Conservation (phyloP, 2,329 filamentous ascomycete genomes). For the Cordyceps tenuipes region DNA sequence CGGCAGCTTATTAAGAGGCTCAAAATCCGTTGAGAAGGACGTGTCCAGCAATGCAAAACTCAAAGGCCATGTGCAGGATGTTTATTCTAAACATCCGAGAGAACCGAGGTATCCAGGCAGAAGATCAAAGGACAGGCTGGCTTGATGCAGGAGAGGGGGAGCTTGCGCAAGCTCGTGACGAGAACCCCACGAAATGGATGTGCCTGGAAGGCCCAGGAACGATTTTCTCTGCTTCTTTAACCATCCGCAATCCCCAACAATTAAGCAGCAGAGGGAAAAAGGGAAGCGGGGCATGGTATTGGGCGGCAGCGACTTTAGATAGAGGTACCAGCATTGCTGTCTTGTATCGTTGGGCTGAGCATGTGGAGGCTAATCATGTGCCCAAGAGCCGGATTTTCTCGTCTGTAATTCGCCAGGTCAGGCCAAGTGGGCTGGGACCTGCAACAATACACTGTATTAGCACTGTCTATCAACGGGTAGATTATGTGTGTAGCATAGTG, state of each 20-base stretch:
- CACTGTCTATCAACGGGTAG: not conserved
- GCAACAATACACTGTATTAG: not conserved
- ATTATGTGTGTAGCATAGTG: not conserved
- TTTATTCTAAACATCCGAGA: not conserved
- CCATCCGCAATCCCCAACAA: conserved; percentile 8
- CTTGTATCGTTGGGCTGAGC: not conserved
- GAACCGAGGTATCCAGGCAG: not conserved
- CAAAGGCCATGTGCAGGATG: not conserved
- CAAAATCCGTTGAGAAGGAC: conserved; percentile 9
- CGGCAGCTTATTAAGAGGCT: not conserved
- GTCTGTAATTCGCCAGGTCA: not conserved
- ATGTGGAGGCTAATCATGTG: not conserved
- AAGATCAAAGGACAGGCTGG: not conserved
- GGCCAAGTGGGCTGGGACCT: not conserved
- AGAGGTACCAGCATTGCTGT: not conserved
- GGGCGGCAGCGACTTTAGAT: not conserved
- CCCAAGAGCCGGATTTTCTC: not conserved
- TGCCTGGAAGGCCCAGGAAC: not conserved
- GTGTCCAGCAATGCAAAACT: not conserved
- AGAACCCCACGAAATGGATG: not conserved
- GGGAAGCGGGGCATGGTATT: not conserved
- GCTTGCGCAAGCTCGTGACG: conserved; percentile 8
- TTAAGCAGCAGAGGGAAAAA: not conserved
- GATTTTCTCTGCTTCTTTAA: not conserved
- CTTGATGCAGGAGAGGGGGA: not conserved